Evolutionary conservation across 495 filamentous ascomycete genomes (phyloP).

Genomic region (Hypoxylon subgilvum): DNA sequence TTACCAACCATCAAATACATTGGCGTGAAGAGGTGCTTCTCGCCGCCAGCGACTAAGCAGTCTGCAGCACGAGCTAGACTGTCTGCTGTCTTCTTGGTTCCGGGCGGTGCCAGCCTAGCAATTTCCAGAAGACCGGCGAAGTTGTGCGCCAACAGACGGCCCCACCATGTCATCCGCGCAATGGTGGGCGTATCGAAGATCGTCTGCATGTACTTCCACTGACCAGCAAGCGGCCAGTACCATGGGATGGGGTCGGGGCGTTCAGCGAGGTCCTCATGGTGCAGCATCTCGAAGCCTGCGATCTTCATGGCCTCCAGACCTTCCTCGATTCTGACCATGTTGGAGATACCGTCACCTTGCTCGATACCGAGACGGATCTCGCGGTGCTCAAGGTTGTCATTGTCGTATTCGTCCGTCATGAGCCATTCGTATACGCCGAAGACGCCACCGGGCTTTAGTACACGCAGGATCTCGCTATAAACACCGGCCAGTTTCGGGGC

Average conservation of each 20-base stretch:
- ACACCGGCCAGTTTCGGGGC: constrained; percentile 94
- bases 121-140: constrained; percentile 81
- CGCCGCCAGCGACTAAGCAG: constrained; percentile 85
- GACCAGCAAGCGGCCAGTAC: constrained; percentile 91
- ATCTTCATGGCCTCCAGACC: constrained; percentile 84
- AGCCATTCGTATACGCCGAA: constrained; percentile 99
- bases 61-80: constrained; percentile 83
- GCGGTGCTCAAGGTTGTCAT: constrained; percentile 83
- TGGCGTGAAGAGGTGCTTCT: constrained; percentile 93
- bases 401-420: constrained; percentile 97
- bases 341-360: constrained; percentile 95
- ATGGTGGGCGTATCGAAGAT: constrained; percentile 83
- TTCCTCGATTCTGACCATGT: constrained; percentile 93
- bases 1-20: constrained; percentile 99
- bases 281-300: constrained; percentile 83
- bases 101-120: constrained; percentile 74
- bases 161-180: constrained; percentile 87
- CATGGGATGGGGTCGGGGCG: constrained; percentile 80
- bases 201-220: constrained; percentile 79
- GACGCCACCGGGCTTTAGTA: constrained; percentile 92
- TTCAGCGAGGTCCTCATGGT: constrained; percentile 89
- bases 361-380: constrained; percentile 94
- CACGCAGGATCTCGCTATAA: constrained; percentile 91
- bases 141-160: constrained; percentile 75
- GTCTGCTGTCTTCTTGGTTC: constrained; percentile 96